These are phyloP conservation scores for Cenchrus fungigraminus DNA, from an alignment of 176 grass and related monocot genomes.

Conservation along the genomic window DNA sequence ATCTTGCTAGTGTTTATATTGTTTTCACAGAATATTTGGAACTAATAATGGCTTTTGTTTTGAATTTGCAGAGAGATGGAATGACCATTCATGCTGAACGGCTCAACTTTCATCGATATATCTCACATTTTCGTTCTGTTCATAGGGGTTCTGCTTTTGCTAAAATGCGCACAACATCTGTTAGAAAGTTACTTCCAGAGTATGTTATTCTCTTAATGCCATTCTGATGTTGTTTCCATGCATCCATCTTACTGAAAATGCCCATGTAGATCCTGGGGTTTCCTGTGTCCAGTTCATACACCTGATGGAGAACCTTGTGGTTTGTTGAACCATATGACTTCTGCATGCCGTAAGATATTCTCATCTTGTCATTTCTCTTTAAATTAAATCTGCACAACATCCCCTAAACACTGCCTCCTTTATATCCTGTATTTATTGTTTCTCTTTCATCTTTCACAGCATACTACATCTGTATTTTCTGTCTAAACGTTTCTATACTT, in stretches of 20 bases:
- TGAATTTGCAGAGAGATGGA: constrained; percentile 82
- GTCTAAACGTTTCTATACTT: not conserved
- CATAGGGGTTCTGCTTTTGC: constrained; percentile 95
- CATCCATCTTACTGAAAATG: constrained; percentile 32
- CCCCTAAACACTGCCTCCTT: not conserved
- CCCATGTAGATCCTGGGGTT: constrained; percentile 85
- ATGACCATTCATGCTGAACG: constrained; percentile 91
- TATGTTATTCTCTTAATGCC: constrained; percentile 49
- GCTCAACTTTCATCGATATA: constrained; percentile 83
- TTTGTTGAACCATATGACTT: constrained; percentile 95
- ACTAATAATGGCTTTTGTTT: constrained; percentile 33
- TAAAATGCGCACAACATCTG: constrained; percentile 91
- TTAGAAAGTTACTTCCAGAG: constrained; percentile 96
- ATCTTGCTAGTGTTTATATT: constrained; percentile 11
- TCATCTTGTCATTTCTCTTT: constrained; percentile 35
- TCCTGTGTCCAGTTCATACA: constrained; percentile 94
- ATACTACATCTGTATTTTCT: not conserved
- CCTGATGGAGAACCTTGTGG: constrained; percentile 95
- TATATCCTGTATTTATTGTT: constrained; percentile 5
- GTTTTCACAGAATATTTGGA: constrained; percentile 24
- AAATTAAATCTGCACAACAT: not conserved
- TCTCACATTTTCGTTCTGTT: constrained; percentile 92
- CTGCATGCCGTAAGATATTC: constrained; percentile 72
- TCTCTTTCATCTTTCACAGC: constrained; percentile 23
- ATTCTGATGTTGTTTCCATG: constrained; percentile 37